These are phyloP conservation scores for Daedaleopsis nitida DNA, from an alignment of 768 basidiomycete species.

Conservation along the genomic window DNA sequence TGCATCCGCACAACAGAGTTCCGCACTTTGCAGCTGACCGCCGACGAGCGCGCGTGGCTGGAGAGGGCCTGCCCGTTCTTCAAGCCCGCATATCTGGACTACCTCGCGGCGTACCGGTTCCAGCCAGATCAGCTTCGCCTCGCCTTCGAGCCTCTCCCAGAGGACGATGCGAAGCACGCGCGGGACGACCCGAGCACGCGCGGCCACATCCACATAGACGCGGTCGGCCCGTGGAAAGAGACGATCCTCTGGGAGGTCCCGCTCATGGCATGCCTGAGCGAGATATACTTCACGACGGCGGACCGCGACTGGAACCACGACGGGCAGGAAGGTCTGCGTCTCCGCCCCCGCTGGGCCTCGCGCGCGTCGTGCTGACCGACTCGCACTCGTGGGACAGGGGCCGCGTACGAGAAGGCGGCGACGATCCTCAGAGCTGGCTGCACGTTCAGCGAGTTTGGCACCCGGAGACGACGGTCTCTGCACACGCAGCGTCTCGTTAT, in stretches of 20 bases:
- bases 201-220: slow-evolving; percentile 63
- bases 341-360: too few relatives aligned
- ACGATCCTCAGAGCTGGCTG: slow-evolving; percentile 65
- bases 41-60: slow-evolving; percentile 70
- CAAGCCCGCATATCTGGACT: slow-evolving; percentile 70
- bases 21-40: slow-evolving; percentile 56
- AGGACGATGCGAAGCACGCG: slow-evolving; percentile 35
- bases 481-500: slow-evolving; percentile 79
- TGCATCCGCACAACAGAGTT: slow-evolving; percentile 56
- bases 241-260: slow-evolving; percentile 97
- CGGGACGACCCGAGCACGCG: slow-evolving; percentile 2
- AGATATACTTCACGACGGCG: slow-evolving; percentile 79
- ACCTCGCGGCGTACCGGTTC: slow-evolving; percentile 68
- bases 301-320: slow-evolving; percentile 84
- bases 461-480: slow-evolving; percentile 76
- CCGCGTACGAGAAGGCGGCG: slow-evolving; percentile 72
- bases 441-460: slow-evolving; percentile 84
- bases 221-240: slow-evolving; percentile 74
- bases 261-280: slow-evolving; percentile 88
- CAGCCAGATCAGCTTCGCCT: slow-evolving; percentile 73
- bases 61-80: slow-evolving; percentile 73
- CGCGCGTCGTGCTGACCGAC: too few relatives aligned
- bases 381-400: slow-evolving; percentile 58
- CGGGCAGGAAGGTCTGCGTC: slow-evolving; percentile 67
- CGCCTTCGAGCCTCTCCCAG: slow-evolving; percentile 59